Base-by-base conservation (phyloP, 2,329 filamentous ascomycete genomes). In the Chaetomium olivaceum region DNA sequence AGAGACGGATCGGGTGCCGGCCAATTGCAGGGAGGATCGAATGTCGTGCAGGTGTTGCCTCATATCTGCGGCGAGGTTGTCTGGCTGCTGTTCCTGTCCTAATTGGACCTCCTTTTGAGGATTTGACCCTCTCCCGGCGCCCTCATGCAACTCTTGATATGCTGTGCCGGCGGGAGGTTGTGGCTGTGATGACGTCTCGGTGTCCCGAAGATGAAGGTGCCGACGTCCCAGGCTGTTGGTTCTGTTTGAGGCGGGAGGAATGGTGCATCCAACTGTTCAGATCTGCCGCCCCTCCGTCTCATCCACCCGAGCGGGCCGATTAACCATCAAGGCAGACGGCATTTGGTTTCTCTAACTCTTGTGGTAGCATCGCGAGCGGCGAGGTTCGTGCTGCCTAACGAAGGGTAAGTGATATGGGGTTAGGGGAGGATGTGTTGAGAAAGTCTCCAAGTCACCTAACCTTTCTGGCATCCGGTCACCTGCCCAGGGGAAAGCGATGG, bases 251-350 rank as follows among this genome's bases (percentile, higher is more conserved):
- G 23, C 19, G 36, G 36, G 51, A 29, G 25, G 5, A 21, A 39
- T 33, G 54, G n/a, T 36, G n/a, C 54, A 33, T 36, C 39, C 9
- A 14, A 8, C 4, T 54, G 51, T 27, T 54, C 51, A 54, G 51
- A 54, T 54, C 51, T 54, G 51, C 51, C 51, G 51, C 25, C 29
- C 27, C 48, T 51, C 58, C n/a, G 29, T 60, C 58, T 19, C 46
- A 39, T 29, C 46, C 21, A 21, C n/a, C 29, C 43, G 39, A 27
- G 33, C 36, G 57, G 39, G 36, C 43, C 25, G 25, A 58, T 58
- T 58, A 36, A 36, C 33, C 33, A n/a, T 33, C 25, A 33, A 43
- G 39, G 21, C 48, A 21, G n/a, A n/a, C 14, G 39, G 19, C 39
- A 43, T 5, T 16, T 43, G 16, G 39, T n/a, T 43, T 43, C 9